Percentiles rank a stretch among this genome's conserved stretches.
phyloP scores from a whole-genome alignment of 106 monocot species.

The Acanthochlamys bracteata region DNA sequence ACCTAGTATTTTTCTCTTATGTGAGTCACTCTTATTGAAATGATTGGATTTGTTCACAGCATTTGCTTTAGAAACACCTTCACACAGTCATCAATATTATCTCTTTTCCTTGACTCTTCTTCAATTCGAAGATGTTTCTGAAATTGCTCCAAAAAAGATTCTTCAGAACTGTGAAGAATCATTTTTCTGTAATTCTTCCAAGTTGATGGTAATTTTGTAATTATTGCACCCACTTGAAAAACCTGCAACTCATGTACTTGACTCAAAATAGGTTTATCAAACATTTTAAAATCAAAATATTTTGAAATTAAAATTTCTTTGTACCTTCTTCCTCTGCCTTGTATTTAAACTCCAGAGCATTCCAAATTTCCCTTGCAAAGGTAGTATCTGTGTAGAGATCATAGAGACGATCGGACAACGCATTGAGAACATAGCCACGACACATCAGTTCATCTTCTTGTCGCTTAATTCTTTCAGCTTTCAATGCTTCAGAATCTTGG shows the following conservation, averaged over 20 bases:
- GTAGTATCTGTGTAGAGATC: no score
- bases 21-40: neutral
- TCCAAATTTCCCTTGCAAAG: no score
- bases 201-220: no score
- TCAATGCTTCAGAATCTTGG: no score
- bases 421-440: no score
- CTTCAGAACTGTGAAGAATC: neutral
- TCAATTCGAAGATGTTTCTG: slow-evolving; percentile 1
- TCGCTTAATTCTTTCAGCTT: no score
- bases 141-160: neutral
- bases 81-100: neutral
- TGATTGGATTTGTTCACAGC: neutral
- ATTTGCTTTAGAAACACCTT: neutral
- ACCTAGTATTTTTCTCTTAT: neutral
- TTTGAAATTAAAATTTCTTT: neutral
- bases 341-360: no score
- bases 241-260: slow-evolving; percentile 2
- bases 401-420: no score
- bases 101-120: neutral
- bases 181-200: no score
- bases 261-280: neutral
- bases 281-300: no score
- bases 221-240: no score
- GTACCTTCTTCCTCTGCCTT: neutral
- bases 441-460: no score